Base-by-base conservation (phyloP, 2,329 filamentous ascomycete species). In the Hypoxylon sp. region DNA sequence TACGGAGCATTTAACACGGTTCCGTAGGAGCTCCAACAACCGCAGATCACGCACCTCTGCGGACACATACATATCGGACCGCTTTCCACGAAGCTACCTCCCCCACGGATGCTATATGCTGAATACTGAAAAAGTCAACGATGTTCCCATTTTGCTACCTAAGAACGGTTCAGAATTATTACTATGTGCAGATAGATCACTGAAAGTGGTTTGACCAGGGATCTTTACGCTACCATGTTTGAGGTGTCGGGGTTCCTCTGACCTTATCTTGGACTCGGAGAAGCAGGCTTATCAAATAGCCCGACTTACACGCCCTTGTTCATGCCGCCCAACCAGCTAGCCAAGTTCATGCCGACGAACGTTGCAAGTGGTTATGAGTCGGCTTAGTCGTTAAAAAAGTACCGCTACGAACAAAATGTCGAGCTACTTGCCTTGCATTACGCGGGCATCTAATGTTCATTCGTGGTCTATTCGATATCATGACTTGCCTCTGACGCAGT, bases 401-500 rank as follows among this genome's bases (percentile, higher is more conserved):
- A 53, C 57, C 46, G 50, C 62, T 55, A 63, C 46, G 50, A 55
- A 60, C 29, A 17, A 17, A 56, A 29, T 35, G 54, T 46, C 59
- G 50, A 57, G 65, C 62, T 65, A 55, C 61, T 47, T 60, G 42
- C 27, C 44, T 50, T 65, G 53, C 65, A 70, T 60, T 37, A 62
- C 37, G 50, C 50, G 65, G 53, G 46, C 61, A 44, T 50, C 31
- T 29, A 32, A 42, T 50, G 17, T 31, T 17, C 56, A 32, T 58
- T 56, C 54, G 57, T 32, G 29, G 31, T 61, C 29, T 37, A 21
- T 48, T 60, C 31, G 48, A 70, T 56, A 66, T 63, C 54, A 69
- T 65, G 62, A 64, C 64, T 57, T 60, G 59, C 55, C 60, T 67
- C 56, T 67, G 64, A 70, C 62, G 62, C 68, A 65, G 61, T 63